A percentile compares a stretch with the other conserved stretches of the same genome.
Evolutionary conservation across 768 basidiomycete genomes (phyloP).

Genomic region (Suillus paluster): DNA sequence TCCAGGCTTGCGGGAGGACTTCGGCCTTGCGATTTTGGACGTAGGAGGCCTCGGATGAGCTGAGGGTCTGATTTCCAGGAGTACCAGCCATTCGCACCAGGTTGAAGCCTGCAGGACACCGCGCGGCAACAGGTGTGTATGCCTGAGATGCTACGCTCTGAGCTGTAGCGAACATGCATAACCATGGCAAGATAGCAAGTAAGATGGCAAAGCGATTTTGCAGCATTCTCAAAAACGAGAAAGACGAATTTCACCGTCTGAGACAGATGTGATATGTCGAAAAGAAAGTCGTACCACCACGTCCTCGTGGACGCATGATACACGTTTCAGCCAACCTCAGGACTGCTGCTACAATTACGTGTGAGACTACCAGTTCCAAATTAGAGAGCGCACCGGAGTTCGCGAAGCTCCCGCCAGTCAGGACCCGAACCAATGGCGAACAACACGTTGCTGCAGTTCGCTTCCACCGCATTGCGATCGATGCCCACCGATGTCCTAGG

Average conservation of each 20-base stretch:
- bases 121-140: constrained; percentile 25
- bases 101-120: constrained; percentile 27
- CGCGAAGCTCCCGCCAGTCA: background rate
- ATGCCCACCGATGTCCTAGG: too few relatives aligned
- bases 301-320: background rate
- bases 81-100: constrained; percentile 35
- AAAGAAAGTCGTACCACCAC: background rate
- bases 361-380: background rate
- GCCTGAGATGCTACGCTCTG: constrained; percentile 30
- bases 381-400: background rate
- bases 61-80: constrained; percentile 38
- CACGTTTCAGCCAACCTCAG: background rate
- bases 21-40: constrained; percentile 35
- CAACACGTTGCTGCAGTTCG: background rate
- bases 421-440: background rate
- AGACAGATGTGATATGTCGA: background rate
- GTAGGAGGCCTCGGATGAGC: constrained; percentile 41
- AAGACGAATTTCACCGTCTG: background rate
- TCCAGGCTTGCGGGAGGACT: constrained; percentile 46
- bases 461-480: background rate
- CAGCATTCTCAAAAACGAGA: background rate
- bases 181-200: constrained; percentile 6
- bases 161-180: constrained; percentile 13
- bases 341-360: background rate
- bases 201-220: constrained; percentile 7